Conservation (phyloP, 1,284 basidiomycete genomes). For the Ganoderma leucocontextum region DNA sequence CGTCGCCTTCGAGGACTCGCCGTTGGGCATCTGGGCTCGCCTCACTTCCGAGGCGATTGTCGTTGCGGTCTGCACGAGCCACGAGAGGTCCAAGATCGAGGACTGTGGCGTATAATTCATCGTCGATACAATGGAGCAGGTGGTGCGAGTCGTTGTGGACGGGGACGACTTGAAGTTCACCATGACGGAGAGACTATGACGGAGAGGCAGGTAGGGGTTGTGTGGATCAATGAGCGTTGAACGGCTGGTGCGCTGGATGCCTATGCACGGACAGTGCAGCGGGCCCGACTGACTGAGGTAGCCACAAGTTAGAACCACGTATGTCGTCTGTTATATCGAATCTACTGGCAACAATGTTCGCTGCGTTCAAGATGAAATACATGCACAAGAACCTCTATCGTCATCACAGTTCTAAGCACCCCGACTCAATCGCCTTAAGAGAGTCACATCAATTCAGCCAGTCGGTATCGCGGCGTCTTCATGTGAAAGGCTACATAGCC, state of each 20-base stretch:
- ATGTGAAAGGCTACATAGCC: conserved; percentile 25
- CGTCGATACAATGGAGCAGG: conserved; percentile 66
- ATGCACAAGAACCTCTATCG: too few species aligned
- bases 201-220: neutral
- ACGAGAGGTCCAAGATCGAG: conserved; percentile 61
- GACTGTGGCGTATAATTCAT: conserved; percentile 74
- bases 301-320: too few species aligned
- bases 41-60: conserved; percentile 78
- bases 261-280: too few species aligned
- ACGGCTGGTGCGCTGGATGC: neutral
- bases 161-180: conserved; percentile 51
- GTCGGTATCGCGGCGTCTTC: conserved; percentile 25
- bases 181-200: neutral
- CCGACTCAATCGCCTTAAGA: neutral
- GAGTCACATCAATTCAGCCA: conserved; percentile 3
- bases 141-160: conserved; percentile 50
- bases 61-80: conserved; percentile 79
- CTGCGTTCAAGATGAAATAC: too few species aligned
- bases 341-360: too few species aligned
- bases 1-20: conserved; percentile 81
- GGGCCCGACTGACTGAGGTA: too few species aligned
- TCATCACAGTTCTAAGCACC: too few species aligned
- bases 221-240: neutral
- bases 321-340: too few species aligned
- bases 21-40: conserved; percentile 76